Conservation (phyloP, 495 filamentous ascomycete species). For the Aspergillus cristatus region DNA sequence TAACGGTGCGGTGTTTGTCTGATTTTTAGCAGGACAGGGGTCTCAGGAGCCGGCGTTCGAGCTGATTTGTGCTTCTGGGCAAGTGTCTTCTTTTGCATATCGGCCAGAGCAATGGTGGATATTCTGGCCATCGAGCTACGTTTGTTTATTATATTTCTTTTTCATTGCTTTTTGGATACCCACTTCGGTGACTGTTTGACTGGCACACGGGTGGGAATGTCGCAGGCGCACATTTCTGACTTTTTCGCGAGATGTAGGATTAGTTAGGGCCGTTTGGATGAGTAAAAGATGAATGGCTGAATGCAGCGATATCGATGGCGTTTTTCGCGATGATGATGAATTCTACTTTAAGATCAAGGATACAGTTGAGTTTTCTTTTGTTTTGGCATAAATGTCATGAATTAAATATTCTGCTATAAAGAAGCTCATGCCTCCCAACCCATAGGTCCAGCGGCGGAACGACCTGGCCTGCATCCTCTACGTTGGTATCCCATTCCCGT, state of each 20-base stretch:
- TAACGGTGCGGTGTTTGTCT: constrained; percentile 35
- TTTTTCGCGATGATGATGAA: constrained; percentile 4
- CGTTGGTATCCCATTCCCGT: constrained; percentile 45
- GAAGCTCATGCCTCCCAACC: constrained; percentile 86
- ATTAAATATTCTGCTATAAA: constrained; percentile 97
- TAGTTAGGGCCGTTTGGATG: constrained; percentile 16
- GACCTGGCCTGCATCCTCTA: constrained; percentile 77
- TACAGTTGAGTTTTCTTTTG: too few species aligned
- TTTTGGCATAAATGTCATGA: constrained; percentile 30
- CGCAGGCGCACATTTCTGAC: constrained; percentile 3
- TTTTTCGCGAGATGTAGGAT: constrained; percentile 28
- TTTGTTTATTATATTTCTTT: constrained; percentile 2
- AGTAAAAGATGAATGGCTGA: constrained; percentile 11
- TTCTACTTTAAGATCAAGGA: not conserved
- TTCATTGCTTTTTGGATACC: constrained; percentile 25
- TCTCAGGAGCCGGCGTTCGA: constrained; percentile 32
- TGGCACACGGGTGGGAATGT: constrained; percentile 12
- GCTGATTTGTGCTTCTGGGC: constrained; percentile 11
- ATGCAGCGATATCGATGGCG: constrained; percentile 10
- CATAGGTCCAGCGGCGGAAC: constrained; percentile 87
- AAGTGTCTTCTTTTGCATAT: constrained; percentile 15
- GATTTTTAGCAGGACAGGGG: constrained; percentile 28
- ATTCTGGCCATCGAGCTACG: constrained; percentile 9
- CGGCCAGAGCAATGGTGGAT: constrained; percentile 13
- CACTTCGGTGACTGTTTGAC: constrained; percentile 12